Conservation (phyloP, 257 asterid species). For the Nicotiana tabacum region DNA sequence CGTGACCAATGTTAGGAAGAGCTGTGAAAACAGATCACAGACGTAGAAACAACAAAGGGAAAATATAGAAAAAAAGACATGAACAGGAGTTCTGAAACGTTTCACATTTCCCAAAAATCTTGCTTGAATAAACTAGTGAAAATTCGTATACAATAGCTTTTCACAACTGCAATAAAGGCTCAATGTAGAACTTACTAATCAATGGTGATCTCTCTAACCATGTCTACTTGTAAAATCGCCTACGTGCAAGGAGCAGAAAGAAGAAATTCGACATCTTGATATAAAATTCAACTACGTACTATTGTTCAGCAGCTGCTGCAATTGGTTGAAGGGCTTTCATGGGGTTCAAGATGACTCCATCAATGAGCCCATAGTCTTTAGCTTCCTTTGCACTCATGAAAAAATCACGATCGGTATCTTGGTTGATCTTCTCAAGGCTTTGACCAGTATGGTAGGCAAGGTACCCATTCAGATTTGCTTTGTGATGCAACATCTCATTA, state of each 20-base stretch:
- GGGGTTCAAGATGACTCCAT: slow-evolving; percentile 86
- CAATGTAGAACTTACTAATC: background rate
- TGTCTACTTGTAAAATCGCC: background rate
- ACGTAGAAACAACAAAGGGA: too few relatives aligned
- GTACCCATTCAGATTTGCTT: slow-evolving; percentile 80
- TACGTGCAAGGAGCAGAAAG: background rate
- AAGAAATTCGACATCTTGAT: background rate
- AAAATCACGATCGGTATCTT: slow-evolving; percentile 90
- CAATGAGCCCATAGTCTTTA: slow-evolving; percentile 84
- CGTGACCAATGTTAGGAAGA: too few relatives aligned
- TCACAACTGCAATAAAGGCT: background rate
- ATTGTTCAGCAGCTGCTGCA: slow-evolving; percentile 53
- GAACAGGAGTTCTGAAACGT: too few relatives aligned
- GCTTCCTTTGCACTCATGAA: slow-evolving; percentile 99
- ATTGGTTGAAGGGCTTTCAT: slow-evolving; percentile 85
- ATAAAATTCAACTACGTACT: background rate
- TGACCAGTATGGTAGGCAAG: slow-evolving; percentile 95
- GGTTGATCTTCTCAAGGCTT: slow-evolving; percentile 81
- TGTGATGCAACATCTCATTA: slow-evolving; percentile 95
- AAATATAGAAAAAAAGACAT: too few relatives aligned
- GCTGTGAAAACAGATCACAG: too few relatives aligned
- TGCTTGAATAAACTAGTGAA: background rate
- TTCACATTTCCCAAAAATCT: too few relatives aligned
- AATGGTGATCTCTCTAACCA: background rate
- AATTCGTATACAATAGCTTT: background rate